Conservation (phyloP, 2,329 filamentous ascomycete species). For the Phaeomoniella chlamydospora region DNA sequence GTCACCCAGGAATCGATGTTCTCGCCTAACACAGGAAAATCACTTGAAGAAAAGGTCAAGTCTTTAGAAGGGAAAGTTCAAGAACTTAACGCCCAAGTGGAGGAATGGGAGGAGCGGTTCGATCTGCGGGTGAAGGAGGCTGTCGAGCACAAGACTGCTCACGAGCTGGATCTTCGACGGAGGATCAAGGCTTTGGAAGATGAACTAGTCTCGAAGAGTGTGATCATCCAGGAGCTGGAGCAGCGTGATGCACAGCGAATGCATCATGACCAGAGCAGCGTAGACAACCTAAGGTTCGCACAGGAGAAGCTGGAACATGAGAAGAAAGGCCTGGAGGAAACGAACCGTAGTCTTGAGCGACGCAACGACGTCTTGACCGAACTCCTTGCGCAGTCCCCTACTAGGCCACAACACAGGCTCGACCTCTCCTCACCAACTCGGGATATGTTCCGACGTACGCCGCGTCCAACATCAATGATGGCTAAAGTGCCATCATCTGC, state of each 20-base stretch:
- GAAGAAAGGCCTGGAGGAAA: conserved; percentile 15
- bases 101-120: conserved; percentile 17
- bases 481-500: conserved; percentile 14
- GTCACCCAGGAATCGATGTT: conserved; percentile 23
- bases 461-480: conserved; percentile 16
- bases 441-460: conserved; percentile 6
- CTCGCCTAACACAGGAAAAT: conserved; percentile 17
- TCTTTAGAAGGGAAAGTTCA: conserved; percentile 17
- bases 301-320: conserved; percentile 17
- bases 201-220: conserved; percentile 15
- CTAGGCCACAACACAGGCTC: conserved; percentile 8
- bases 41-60: conserved; percentile 12
- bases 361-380: conserved; percentile 21
- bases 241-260: conserved; percentile 15
- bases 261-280: conserved; percentile 6
- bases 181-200: conserved; percentile 18
- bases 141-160: conserved; percentile 13
- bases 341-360: conserved; percentile 17
- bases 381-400: conserved; percentile 20
- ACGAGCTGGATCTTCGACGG: conserved; percentile 14
- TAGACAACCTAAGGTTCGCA: conserved; percentile 10
- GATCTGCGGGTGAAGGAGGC: conserved; percentile 18
- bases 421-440: conserved; percentile 10
- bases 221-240: conserved; percentile 17
- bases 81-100: conserved; percentile 16